A percentile compares a stretch with the other conserved stretches of the same genome.
Evolutionary conservation across 176 grass and related monocot species (phyloP).

Genomic region (Ananas comosus): DNA sequence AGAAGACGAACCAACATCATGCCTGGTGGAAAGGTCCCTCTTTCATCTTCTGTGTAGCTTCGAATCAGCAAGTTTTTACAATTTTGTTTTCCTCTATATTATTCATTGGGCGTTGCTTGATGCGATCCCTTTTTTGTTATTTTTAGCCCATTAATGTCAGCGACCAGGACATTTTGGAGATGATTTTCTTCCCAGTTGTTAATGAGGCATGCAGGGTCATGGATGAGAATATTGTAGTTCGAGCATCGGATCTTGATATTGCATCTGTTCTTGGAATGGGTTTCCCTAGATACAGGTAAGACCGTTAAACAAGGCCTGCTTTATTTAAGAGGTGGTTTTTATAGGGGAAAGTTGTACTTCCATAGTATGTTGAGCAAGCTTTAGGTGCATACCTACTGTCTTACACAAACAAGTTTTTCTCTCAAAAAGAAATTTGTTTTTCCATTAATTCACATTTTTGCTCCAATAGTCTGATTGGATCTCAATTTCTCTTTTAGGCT

Average conservation of each 20-base stretch:
- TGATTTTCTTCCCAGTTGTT: conserved; percentile 94
- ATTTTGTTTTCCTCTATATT: background rate
- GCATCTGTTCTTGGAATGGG: conserved; percentile 94
- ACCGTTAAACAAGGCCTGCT: background rate
- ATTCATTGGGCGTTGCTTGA: conserved; percentile 15
- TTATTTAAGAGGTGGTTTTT: background rate
- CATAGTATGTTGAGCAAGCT: background rate
- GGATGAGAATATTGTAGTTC: conserved; percentile 77
- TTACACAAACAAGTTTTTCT: no score
- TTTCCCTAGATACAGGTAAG: conserved; percentile 89
- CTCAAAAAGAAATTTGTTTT: no score
- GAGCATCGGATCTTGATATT: conserved; percentile 81
- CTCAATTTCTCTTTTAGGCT: no score
- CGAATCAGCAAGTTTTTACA: background rate
- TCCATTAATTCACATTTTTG: no score
- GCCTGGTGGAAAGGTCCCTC: conserved; percentile 62
- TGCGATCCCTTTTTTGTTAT: conserved; percentile 6
- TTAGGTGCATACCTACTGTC: no score
- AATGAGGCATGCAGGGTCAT: conserved; percentile 93
- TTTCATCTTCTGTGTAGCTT: background rate
- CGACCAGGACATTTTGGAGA: conserved; percentile 75
- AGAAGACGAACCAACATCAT: conserved; percentile 43
- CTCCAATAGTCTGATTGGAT: no score
- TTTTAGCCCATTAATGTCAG: conserved; percentile 64
- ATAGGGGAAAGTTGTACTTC: background rate